Evolutionary conservation across 2,329 filamentous ascomycete species (phyloP), one percentile per base, ranked within the genome.

Genomic region (Leptographium flavum): DNA sequence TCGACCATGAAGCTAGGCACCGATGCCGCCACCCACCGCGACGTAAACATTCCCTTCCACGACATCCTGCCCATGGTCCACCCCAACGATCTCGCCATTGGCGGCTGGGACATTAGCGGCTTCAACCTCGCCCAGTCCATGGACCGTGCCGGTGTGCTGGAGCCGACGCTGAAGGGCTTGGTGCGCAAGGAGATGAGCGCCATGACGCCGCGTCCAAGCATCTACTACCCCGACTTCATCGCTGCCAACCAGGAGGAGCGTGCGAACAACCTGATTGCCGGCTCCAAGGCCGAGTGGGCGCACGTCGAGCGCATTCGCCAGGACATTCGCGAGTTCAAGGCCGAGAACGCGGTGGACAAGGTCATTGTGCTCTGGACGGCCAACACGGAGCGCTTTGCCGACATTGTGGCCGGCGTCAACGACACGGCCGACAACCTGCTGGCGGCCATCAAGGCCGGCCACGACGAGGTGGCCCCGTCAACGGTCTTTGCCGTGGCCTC

Each of bases 141-240:
- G 88, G 90, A 98, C 63, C 86, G 92, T 58, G 90, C 92, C 54
- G 79, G 83, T 61, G 92, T 98, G 45, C 79, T 98, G 45, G 90
- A 96, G 69, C 92, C 92, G n/a, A 81, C 85, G 27, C 74, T 98
- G 58, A 98, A 98, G 76, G 69, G 72, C 46, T 75, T 84, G 57
- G 83, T 98, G 56, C 81, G 79, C 67, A 94, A 96, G 74, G 86
- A 96, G 69, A 90, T 96, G 87, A 70, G 79, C 50, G 70, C 72
- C 56, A 84, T 96, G 79, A 80, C 81, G 56, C 92, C 92, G 27
- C 76, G 96, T 52, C 90, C 87, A 22, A 90, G 84, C 65, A 83
- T 96, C 67, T 98, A 98, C 76, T 98, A 98, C 65, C 92, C 92
- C 1, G 92, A 96, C 67, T 98, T 98, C 72, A 98, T 98, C 60